Percentiles rank a stretch among this genome's conserved stretches.
Conservation (phyloP, 129 eudicot species). For the Silybum marianum region DNA sequence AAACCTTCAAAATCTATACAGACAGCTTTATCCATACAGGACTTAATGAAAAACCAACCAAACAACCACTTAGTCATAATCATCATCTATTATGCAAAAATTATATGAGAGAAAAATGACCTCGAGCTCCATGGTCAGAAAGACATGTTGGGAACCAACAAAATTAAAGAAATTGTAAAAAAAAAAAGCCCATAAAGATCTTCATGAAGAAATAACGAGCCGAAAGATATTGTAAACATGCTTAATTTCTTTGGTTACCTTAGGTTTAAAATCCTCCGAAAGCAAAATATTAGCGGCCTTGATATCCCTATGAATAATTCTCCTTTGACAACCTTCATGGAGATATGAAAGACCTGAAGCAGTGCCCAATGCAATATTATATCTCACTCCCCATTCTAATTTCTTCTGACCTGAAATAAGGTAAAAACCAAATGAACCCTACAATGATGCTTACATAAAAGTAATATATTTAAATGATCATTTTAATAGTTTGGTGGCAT, state of each 20-base stretch:
- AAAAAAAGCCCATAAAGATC: background rate
- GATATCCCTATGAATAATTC: conserved; percentile 89
- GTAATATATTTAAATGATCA: background rate
- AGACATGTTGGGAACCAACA: background rate
- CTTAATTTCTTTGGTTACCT: conserved; percentile 43
- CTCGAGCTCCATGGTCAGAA: background rate
- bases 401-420: conserved; percentile 53
- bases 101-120: background rate
- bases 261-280: conserved; percentile 76
- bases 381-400: conserved; percentile 61
- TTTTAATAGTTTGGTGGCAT: background rate
- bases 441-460: background rate
- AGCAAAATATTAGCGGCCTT: conserved; percentile 85
- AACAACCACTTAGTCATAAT: background rate
- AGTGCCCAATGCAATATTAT: conserved; percentile 70
- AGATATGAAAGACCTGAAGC: conserved; percentile 88
- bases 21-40: no score
- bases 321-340: conserved; percentile 86
- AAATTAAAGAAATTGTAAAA: background rate
- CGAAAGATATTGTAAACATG: background rate
- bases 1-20: no score
- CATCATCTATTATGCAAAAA: background rate
- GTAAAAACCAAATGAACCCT: conserved; percentile 1
- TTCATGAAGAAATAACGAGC: background rate
- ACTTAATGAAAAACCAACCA: no score